A percentile compares a stretch with the other conserved stretches of the same genome.
Conservation (phyloP, 1,284 basidiomycete genomes). For the Microbotryum intermedium region DNA sequence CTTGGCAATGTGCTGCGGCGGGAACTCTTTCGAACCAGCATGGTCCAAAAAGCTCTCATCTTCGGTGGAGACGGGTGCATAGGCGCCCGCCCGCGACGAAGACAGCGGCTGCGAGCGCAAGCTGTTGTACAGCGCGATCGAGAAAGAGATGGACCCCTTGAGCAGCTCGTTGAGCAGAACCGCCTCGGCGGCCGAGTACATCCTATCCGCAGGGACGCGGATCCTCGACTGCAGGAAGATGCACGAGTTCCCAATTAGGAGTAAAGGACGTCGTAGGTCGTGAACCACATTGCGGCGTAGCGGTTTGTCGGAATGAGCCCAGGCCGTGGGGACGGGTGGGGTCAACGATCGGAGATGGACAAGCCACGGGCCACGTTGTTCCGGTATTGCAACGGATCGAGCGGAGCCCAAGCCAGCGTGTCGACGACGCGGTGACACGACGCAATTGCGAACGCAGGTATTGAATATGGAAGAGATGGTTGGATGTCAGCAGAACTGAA, state of each 20-base stretch:
- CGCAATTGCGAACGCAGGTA: neutral
- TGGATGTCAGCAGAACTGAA: neutral
- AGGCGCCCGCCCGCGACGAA: neutral
- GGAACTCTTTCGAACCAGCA: neutral
- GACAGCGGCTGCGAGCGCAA: neutral
- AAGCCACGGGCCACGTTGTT: neutral
- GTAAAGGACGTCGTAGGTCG: neutral
- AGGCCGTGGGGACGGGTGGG: neutral
- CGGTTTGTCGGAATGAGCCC: neutral
- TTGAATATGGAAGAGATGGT: neutral
- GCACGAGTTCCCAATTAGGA: neutral
- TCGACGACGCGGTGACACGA: neutral
- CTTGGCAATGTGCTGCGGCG: neutral
- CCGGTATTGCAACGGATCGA: neutral
- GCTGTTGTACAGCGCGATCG: slow-evolving; percentile 49
- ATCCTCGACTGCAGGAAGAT: slow-evolving; percentile 35
- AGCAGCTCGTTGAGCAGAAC: slow-evolving; percentile 88
- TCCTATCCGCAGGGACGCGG: slow-evolving; percentile 33
- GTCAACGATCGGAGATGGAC: neutral
- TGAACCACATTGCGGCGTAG: neutral
- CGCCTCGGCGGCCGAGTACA: slow-evolving; percentile 83
- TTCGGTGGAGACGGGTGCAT: slow-evolving; percentile 2
- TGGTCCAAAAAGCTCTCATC: neutral
- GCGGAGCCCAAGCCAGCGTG: neutral
- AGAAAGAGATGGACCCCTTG: slow-evolving; percentile 76